Conservation (phyloP, 768 basidiomycete genomes). For the Candolleomyces eurysporus region DNA sequence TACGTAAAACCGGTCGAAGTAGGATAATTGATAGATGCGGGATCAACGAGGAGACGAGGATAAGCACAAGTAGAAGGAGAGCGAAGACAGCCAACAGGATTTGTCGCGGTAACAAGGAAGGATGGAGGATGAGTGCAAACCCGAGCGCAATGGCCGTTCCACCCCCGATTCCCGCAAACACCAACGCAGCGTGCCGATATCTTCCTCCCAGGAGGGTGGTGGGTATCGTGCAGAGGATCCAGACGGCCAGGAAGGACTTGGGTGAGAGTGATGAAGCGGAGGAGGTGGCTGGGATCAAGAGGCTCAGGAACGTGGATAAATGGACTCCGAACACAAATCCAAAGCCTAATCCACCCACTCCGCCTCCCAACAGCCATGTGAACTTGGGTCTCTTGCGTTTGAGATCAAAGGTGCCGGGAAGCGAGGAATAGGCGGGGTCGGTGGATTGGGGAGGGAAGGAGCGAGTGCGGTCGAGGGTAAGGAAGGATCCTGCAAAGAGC, state of each 20-base stretch:
- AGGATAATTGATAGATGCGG: slow-evolving; percentile 41
- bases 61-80: slow-evolving; percentile 30
- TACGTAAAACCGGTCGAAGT: slow-evolving; percentile 48
- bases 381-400: slow-evolving; percentile 30
- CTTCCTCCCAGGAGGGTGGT: slow-evolving; percentile 52
- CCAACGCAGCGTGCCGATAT: slow-evolving; percentile 50
- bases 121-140: slow-evolving; percentile 54
- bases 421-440: slow-evolving; percentile 23
- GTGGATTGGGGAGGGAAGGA: slow-evolving; percentile 34
- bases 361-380: slow-evolving; percentile 52
- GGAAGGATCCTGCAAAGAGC: slow-evolving; percentile 68
- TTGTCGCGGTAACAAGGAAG: slow-evolving; percentile 46
- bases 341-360: slow-evolving; percentile 56
- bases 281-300: slow-evolving; percentile 54
- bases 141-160: slow-evolving; percentile 53
- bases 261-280: slow-evolving; percentile 41
- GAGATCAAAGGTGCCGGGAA: slow-evolving; percentile 29
- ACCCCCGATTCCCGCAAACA: slow-evolving; percentile 49
- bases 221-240: slow-evolving; percentile 51
- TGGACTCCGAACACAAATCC: slow-evolving; percentile 66
- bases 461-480: slow-evolving; percentile 67
- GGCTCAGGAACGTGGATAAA: slow-evolving; percentile 55
- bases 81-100: slow-evolving; percentile 36
- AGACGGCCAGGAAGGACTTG: slow-evolving; percentile 57
- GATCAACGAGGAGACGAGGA: slow-evolving; percentile 39